Percentiles rank a stretch among this genome's conserved stretches.
Evolutionary conservation across 2,329 filamentous ascomycete genomes (phyloP).

Genomic region (Ilyonectria robusta): DNA sequence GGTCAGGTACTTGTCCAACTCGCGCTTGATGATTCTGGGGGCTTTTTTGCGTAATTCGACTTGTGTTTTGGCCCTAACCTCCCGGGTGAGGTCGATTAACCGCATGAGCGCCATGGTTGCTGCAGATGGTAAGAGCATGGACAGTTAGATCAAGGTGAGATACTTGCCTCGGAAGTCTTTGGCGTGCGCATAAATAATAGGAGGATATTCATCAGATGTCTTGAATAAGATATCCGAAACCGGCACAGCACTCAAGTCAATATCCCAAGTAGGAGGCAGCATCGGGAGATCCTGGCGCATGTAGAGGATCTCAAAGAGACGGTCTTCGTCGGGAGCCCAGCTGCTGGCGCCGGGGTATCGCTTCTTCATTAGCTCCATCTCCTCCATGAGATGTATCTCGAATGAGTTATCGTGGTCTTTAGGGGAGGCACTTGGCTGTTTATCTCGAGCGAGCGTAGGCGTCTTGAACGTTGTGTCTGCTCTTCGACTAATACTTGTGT

Average conservation of each 20-base stretch:
- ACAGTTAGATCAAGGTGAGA: not conserved
- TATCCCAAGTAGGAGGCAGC: conserved; percentile 57
- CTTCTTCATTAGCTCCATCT: conserved; percentile 62
- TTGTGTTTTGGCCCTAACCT: conserved; percentile 54
- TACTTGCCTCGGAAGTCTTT: conserved; percentile 56
- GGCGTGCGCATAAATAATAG: conserved; percentile 56
- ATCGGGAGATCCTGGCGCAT: conserved; percentile 58
- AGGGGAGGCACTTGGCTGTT: conserved; percentile 17
- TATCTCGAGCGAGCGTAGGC: conserved; percentile 19
- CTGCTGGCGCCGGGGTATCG: conserved; percentile 59
- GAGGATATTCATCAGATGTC: conserved; percentile 48
- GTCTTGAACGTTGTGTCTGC: conserved; percentile 27
- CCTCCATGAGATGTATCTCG: conserved; percentile 39
- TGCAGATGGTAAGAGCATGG: conserved; percentile 41
- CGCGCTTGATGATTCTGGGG: conserved; percentile 51
- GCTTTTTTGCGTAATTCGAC: conserved; percentile 52
- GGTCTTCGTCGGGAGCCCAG: conserved; percentile 67
- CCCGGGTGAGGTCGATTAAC: conserved; percentile 57
- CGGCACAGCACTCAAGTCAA: conserved; percentile 58
- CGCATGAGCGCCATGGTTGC: conserved; percentile 57
- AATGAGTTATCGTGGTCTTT: conserved; percentile 27
- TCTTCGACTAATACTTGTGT: conserved; percentile 20
- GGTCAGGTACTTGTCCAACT: conserved; percentile 53
- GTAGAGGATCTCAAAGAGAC: conserved; percentile 59
- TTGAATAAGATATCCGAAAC: conserved; percentile 56